Conservation (phyloP, 2,329 filamentous ascomycete genomes). For the Aspergillus proliferans region DNA sequence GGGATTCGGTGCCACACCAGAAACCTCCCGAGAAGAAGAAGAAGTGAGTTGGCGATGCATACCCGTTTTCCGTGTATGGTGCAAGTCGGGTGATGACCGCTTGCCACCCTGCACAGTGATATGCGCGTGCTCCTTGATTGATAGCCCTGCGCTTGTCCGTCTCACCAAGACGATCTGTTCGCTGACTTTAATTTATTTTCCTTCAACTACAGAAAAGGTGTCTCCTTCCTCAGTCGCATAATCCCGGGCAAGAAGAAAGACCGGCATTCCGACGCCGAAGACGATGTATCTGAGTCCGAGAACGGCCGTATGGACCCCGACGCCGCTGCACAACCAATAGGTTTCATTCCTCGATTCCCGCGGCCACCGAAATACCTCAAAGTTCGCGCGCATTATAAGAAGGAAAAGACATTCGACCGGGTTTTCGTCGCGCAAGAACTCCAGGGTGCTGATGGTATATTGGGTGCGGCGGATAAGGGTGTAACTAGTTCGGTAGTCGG, state of each 20-base stretch:
- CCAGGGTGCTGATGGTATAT: slow-evolving; percentile 48
- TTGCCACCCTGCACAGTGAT: no score
- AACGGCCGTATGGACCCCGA: slow-evolving; percentile 70
- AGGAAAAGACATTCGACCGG: slow-evolving; percentile 71
- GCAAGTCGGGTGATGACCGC: background rate
- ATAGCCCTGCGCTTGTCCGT: background rate
- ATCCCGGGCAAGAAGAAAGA: slow-evolving; percentile 71
- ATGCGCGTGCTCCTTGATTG: slow-evolving; percentile 1
- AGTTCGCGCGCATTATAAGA: slow-evolving; percentile 74
- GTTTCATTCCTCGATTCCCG: slow-evolving; percentile 80
- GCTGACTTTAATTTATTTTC: slow-evolving; percentile 1
- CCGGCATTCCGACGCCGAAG: slow-evolving; percentile 39
- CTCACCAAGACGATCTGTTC: background rate
- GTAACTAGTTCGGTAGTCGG: slow-evolving; percentile 17
- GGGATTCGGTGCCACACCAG: slow-evolving; percentile 26
- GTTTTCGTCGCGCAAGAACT: slow-evolving; percentile 91
- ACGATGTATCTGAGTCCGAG: slow-evolving; percentile 64
- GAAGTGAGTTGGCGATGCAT: slow-evolving; percentile 48
- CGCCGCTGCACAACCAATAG: slow-evolving; percentile 69
- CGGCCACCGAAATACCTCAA: slow-evolving; percentile 88
- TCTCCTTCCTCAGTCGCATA: slow-evolving; percentile 84
- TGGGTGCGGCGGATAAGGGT: slow-evolving; percentile 24
- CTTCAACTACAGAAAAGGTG: slow-evolving; percentile 61
- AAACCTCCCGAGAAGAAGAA: slow-evolving; percentile 50
- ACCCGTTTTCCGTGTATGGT: background rate